These are phyloP conservation scores for Phytophthora tubulina DNA, from an alignment of 352 stramenopile species.

Conservation along the genomic window DNA sequence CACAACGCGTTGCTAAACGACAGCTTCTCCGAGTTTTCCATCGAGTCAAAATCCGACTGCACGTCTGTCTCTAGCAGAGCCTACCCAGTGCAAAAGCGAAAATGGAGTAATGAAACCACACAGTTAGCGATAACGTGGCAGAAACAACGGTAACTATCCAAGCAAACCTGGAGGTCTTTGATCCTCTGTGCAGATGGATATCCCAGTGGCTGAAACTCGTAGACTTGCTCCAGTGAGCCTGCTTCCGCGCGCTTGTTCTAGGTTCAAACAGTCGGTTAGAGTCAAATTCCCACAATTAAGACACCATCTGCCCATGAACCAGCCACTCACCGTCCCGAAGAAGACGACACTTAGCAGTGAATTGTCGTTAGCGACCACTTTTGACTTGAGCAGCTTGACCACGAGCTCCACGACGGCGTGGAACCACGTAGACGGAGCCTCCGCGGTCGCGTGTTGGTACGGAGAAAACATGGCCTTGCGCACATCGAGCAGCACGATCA, in stretches of 20 bases:
- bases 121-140: background rate
- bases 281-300: background rate
- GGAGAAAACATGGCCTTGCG: slow-evolving; percentile 72
- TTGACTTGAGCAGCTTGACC: slow-evolving; percentile 77
- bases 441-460: slow-evolving; percentile 36
- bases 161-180: slow-evolving; percentile 68
- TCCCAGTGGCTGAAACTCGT: slow-evolving; percentile 80
- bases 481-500: slow-evolving; percentile 83
- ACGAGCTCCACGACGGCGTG: slow-evolving; percentile 75
- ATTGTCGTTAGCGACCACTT: slow-evolving; percentile 84
- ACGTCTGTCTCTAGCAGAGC: slow-evolving; percentile 62
- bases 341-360: slow-evolving; percentile 82
- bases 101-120: background rate
- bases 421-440: slow-evolving; percentile 67
- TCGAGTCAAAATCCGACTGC: slow-evolving; percentile 56
- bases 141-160: no score
- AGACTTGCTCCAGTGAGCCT: slow-evolving; percentile 72
- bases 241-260: slow-evolving; percentile 72
- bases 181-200: slow-evolving; percentile 78
- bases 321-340: slow-evolving; percentile 71
- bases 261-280: slow-evolving; percentile 3
- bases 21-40: slow-evolving; percentile 67
- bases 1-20: slow-evolving; percentile 87
- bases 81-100: slow-evolving; percentile 20
- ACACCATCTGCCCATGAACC: background rate